These are phyloP conservation scores for Tylopilus felleus DNA, from an alignment of 768 basidiomycete species.

Conservation along the genomic window DNA sequence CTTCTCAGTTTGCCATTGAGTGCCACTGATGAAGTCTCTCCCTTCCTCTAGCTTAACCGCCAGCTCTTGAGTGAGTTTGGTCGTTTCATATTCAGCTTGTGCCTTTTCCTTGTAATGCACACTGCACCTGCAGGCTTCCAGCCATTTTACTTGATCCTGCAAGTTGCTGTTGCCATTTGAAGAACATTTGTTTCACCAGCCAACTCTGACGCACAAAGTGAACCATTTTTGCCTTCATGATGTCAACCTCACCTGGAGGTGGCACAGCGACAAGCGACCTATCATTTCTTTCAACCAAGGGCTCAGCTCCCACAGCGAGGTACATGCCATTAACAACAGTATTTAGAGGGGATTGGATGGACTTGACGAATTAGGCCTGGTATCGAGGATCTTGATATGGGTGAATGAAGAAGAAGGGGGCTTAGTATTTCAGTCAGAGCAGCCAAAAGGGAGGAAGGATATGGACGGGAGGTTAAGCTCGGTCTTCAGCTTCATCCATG, in stretches of 20 bases:
- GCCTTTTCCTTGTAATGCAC: conserved; percentile 59
- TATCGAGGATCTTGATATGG: conserved; percentile 19
- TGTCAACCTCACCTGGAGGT: conserved; percentile 8
- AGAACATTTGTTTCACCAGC: conserved; percentile 42
- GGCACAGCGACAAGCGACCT: conserved; percentile 1
- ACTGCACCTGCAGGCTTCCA: conserved; percentile 58
- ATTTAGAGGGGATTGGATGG: conserved; percentile 26
- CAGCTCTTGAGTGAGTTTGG: too few relatives aligned
- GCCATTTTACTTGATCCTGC: conserved; percentile 48
- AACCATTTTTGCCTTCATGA: conserved; percentile 40
- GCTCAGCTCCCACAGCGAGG: conserved; percentile 7
- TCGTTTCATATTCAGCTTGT: conserved; percentile 26
- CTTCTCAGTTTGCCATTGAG: too few relatives aligned
- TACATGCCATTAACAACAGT: conserved; percentile 9
- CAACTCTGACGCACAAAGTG: conserved; percentile 40
- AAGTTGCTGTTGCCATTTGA: conserved; percentile 46
- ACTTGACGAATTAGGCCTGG: conserved; percentile 19
- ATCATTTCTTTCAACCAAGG: not conserved
- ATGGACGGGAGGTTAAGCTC: conserved; percentile 2
- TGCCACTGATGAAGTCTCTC: too few relatives aligned
- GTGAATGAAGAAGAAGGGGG: conserved; percentile 29
- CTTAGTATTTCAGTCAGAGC: conserved; percentile 29
- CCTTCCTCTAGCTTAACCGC: too few relatives aligned
- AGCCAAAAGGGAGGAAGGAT: conserved; percentile 11
- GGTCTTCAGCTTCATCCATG: conserved; percentile 20